Evolutionary conservation across 331 rosid species (phyloP).

Genomic region (Telfairia occidentalis): DNA sequence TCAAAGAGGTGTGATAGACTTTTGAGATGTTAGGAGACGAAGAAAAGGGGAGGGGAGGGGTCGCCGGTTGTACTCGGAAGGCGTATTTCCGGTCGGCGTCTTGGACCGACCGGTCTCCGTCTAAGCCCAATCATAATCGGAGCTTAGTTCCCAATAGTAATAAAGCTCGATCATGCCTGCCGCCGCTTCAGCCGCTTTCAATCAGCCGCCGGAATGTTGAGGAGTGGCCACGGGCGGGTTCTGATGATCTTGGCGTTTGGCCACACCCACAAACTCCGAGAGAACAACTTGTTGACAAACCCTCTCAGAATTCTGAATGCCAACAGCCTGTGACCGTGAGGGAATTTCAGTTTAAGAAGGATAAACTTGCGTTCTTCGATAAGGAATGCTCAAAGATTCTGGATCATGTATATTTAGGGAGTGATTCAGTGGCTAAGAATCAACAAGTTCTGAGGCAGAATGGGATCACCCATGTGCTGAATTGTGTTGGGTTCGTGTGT

Average conservation of each 20-base stretch:
- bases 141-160: constrained; percentile 36
- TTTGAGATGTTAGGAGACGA: constrained; percentile 56
- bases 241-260: constrained; percentile 88
- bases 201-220: constrained; percentile 37
- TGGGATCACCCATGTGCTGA: constrained; percentile 78
- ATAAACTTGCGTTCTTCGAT: constrained; percentile 64
- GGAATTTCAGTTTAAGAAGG: constrained; percentile 65
- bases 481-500: constrained; percentile 88
- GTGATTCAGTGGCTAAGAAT: constrained; percentile 91
- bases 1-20: constrained; percentile 19
- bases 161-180: constrained; percentile 45
- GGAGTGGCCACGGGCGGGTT: constrained; percentile 87
- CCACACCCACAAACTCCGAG: constrained; percentile 71
- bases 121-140: constrained; percentile 30
- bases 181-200: constrained; percentile 81
- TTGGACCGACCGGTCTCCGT: constrained; percentile 75
- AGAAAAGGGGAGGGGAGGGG: constrained; percentile 25
- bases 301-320: constrained; percentile 21
- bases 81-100: constrained; percentile 63
- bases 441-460: constrained; percentile 55
- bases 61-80: constrained; percentile 33
- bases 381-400: constrained; percentile 84
- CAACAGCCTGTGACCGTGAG: constrained; percentile 25
- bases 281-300: constrained; percentile 21
- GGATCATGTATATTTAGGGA: constrained; percentile 78